Base-by-base conservation (phyloP, 768 basidiomycete species). In the Trametopsis cervina region DNA sequence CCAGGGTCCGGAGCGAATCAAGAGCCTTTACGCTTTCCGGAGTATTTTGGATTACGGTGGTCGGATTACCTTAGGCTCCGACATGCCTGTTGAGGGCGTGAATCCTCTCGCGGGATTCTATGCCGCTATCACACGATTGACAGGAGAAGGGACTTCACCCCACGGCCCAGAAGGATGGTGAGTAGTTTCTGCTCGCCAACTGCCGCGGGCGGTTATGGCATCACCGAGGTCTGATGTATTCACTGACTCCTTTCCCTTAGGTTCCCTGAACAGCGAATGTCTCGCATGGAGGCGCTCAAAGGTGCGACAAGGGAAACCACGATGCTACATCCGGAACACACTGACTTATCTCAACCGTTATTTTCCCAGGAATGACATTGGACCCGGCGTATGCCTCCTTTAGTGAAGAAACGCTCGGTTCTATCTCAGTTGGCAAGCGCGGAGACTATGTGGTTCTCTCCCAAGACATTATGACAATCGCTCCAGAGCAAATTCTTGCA, bases 371-470 rank as follows among this genome's bases (percentile, higher is more conserved):
- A 17, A 88, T 94, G 82, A 94, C 91, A 2, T 76, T 89, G 29
- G 84, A 89, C 57, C 78, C 89, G 5, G 91, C 91, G 0, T 92
- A 86, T 61, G 91, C 93, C 13, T 85, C 86, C 0, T 93, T 94
- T 66, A 79, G 79, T 0, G 88, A 91, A 56, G 59, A 74, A 36
- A 66, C 58, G 2, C 71, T 89, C 7, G 93, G 93, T n/a, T 87
- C 87, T 3, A 73, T 96, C 33, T 75, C 77, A 35, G 64, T 74
- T 1, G 90, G 91, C 15, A 92, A 91, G 60, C 72, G 76, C 24
- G 93, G 90, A 4, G 93, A 97, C 64, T 88, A 83, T 55, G 82
- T 87, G n/a, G 70, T 96, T 13, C 73, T 93, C 50, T 85, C 86
- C 4, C 78, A 78, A 51, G 83, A 96, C 62, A 84, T 95, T 54